Evolutionary conservation across 371 early-diverging fungal genomes (phyloP).

Genomic region (Syncephalis fuscata): DNA sequence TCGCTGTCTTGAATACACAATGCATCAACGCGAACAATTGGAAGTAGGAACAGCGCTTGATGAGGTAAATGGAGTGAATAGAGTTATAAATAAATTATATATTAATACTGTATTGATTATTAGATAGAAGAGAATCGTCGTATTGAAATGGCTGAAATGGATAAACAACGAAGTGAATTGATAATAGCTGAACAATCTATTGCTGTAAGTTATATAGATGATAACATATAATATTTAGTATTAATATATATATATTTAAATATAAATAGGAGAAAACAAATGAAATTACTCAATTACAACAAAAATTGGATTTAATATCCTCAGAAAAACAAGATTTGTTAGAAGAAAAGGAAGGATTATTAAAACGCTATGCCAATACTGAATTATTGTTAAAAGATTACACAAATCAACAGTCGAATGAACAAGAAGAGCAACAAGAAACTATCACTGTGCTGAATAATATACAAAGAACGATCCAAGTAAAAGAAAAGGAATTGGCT

Average conservation of each 20-base stretch:
- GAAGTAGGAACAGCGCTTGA: slow-evolving; percentile 62
- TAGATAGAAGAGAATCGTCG: slow-evolving; percentile 32
- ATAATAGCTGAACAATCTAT: neutral
- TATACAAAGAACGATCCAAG: slow-evolving; percentile 23
- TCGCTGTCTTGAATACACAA: slow-evolving; percentile 79
- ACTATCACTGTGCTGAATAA: neutral
- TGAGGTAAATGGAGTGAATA: slow-evolving; percentile 15
- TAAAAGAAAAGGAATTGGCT: slow-evolving; percentile 31
- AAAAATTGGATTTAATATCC: slow-evolving; percentile 23
- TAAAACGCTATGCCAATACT: slow-evolving; percentile 32
- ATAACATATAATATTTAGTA: too few relatives aligned
- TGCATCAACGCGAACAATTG: slow-evolving; percentile 72
- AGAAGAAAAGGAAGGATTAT: slow-evolving; percentile 29
- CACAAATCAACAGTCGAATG: slow-evolving; percentile 23
- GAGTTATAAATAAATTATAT: neutral
- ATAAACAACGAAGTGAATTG: slow-evolving; percentile 16
- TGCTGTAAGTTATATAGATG: slow-evolving; percentile 2
- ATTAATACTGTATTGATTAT: too few relatives aligned
- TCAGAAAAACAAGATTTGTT: slow-evolving; percentile 35
- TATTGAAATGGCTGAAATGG: slow-evolving; percentile 20
- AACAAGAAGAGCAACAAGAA: slow-evolving; percentile 11
- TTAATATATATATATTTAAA: neutral
- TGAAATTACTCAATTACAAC: slow-evolving; percentile 21
- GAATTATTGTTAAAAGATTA: slow-evolving; percentile 34
- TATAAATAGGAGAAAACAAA: slow-evolving; percentile 15